phyloP scores from a whole-genome alignment of 148 eudicot species.

The Vaccinium myrtillus region DNA sequence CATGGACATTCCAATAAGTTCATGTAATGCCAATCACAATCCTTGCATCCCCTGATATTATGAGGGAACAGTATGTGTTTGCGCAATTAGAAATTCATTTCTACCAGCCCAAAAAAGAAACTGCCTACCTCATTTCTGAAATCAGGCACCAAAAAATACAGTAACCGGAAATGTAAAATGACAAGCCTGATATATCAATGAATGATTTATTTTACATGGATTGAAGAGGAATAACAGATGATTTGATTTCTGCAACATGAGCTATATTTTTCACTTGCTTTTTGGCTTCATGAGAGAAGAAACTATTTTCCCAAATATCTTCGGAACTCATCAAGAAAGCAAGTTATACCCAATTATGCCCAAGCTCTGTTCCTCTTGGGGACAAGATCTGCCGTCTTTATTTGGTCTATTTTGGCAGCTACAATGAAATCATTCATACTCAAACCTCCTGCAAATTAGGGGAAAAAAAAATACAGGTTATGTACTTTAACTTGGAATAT shows the following conservation, averaged over 20 bases:
- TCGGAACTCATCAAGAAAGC: not conserved
- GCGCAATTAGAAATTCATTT: not conserved
- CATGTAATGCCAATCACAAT: not conserved
- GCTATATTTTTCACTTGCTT: not conserved
- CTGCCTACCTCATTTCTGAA: not conserved
- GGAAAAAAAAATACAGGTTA: not conserved
- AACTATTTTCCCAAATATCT: not conserved
- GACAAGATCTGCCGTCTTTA: constrained; percentile 80
- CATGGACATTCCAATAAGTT: no score
- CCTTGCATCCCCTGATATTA: not conserved
- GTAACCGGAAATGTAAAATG: not conserved
- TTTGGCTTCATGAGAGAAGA: not conserved
- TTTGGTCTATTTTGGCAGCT: constrained; percentile 84
- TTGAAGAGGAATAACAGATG: not conserved
- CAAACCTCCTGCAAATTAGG: constrained; percentile 62
- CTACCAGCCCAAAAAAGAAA: not conserved
- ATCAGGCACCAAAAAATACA: constrained; percentile 4
- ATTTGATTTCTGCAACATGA: not conserved
- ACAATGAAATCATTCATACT: constrained; percentile 89
- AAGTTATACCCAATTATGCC: constrained; percentile 42
- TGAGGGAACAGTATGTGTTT: no score
- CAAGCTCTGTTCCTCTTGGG: constrained; percentile 67
- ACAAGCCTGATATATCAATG: not conserved
- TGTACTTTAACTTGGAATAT: not conserved
- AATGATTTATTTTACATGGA: not conserved